These are phyloP conservation scores for Ceratobasidium sp. DNA, from an alignment of 1,284 basidiomycete genomes.

Conservation along the genomic window DNA sequence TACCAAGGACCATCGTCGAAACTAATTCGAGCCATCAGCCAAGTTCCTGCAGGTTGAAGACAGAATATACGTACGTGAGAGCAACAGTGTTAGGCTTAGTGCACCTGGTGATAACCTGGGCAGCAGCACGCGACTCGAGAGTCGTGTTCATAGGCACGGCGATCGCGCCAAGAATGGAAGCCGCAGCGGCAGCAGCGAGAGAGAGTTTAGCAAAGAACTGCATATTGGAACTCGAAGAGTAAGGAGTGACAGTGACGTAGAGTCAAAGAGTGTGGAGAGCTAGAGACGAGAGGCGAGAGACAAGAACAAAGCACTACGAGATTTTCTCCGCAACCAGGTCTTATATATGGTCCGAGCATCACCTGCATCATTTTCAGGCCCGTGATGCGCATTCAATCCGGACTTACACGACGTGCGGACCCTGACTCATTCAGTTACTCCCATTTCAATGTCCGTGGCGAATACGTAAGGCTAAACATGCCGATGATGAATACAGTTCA, in stretches of 20 bases:
- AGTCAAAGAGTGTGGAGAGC: slow-evolving; percentile 17
- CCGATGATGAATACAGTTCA: too few species aligned
- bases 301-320: background rate
- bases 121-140: slow-evolving; percentile 21
- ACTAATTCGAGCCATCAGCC: background rate
- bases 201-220: slow-evolving; percentile 44
- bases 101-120: slow-evolving; percentile 43
- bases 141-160: slow-evolving; percentile 19
- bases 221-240: slow-evolving; percentile 21
- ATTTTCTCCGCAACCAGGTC: background rate
- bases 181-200: slow-evolving; percentile 7
- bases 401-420: too few species aligned
- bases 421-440: too few species aligned
- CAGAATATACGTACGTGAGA: slow-evolving; percentile 36
- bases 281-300: slow-evolving; percentile 20
- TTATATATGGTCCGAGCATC: slow-evolving; percentile 12
- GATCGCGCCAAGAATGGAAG: slow-evolving; percentile 30
- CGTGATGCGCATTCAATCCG: too few species aligned
- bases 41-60: background rate
- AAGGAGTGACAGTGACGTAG: slow-evolving; percentile 40
- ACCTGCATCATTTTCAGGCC: slow-evolving; percentile 1
- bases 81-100: slow-evolving; percentile 48
- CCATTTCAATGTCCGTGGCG: too few species aligned
- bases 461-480: too few species aligned
- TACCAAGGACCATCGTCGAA: slow-evolving; percentile 49